phyloP scores from a whole-genome alignment of 257 asterid genomes.

The Datura wrightii region DNA sequence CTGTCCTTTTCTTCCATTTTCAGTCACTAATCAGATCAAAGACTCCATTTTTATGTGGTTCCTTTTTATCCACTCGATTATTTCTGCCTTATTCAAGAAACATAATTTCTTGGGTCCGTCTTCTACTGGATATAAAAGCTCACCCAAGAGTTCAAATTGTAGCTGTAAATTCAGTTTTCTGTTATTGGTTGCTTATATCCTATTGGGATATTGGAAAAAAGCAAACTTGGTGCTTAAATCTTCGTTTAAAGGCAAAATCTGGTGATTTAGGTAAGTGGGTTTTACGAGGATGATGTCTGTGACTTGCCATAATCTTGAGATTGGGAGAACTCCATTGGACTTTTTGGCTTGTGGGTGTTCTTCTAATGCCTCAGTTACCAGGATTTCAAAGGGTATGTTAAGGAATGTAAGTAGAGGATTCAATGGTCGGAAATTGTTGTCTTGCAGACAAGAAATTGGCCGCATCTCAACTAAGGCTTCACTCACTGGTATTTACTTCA shows the following conservation, averaged over 20 bases:
- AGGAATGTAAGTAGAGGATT: conserved; percentile 56
- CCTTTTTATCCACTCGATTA: conserved; percentile 43
- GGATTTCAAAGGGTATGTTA: conserved; percentile 48
- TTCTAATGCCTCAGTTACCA: conserved; percentile 57
- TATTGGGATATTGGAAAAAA: conserved; percentile 42
- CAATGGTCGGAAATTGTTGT: conserved; percentile 51
- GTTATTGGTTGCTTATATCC: conserved; percentile 20
- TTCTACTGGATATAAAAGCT: neutral
- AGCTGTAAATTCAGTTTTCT: conserved; percentile 26
- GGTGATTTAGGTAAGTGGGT: conserved; percentile 26
- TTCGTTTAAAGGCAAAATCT: conserved; percentile 38
- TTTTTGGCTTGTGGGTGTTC: conserved; percentile 73
- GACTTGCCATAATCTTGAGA: conserved; percentile 69
- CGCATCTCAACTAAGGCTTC: conserved; percentile 68
- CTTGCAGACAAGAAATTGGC: conserved; percentile 59
- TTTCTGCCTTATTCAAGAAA: neutral
- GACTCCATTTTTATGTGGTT: conserved; percentile 33
- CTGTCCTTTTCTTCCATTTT: conserved; percentile 27
- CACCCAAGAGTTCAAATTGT: conserved; percentile 30
- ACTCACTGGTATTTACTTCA: conserved; percentile 55
- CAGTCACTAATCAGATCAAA: conserved; percentile 26
- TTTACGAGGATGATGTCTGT: conserved; percentile 67
- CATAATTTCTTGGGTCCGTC: neutral
- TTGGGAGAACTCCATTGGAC: conserved; percentile 66
- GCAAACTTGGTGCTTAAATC: conserved; percentile 40